Percentiles rank a stretch among this genome's conserved stretches.
Evolutionary conservation across 805 yeast species (phyloP).

Genomic region (Metschnikowia lachancei): DNA sequence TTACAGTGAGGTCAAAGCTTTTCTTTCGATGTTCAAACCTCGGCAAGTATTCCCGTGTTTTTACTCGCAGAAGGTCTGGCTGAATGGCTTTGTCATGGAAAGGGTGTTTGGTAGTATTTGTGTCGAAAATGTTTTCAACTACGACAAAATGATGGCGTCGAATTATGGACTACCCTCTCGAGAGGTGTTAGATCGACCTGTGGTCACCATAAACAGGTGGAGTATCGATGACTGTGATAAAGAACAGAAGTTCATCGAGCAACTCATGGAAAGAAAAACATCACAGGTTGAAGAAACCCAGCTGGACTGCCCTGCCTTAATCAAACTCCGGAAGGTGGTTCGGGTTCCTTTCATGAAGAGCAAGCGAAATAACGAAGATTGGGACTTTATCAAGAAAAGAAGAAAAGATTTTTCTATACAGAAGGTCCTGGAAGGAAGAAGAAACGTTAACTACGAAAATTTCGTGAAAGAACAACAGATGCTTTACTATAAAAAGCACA

Average conservation of each 20-base stretch:
- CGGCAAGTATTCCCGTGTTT: conserved; percentile 44
- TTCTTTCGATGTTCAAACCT: conserved; percentile 37
- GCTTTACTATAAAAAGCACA: conserved; percentile 21
- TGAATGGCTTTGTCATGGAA: conserved; percentile 36
- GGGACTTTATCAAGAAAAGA: conserved; percentile 13
- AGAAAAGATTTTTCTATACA: conserved; percentile 25
- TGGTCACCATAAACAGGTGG: conserved; percentile 35
- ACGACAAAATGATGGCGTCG: conserved; percentile 11
- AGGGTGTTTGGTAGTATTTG: conserved; percentile 39
- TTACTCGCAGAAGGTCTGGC: conserved; percentile 35
- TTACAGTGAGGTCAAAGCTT: conserved; percentile 36
- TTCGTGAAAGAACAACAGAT: conserved; percentile 27
- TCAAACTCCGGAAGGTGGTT: conserved; percentile 16
- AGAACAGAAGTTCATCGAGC: conserved; percentile 26
- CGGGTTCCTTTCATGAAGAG: conserved; percentile 15
- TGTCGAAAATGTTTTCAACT: conserved; percentile 7
- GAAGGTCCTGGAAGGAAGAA: conserved; percentile 28
- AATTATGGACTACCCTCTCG: conserved; percentile 5
- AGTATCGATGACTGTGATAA: conserved; percentile 27
- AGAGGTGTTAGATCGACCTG: conserved; percentile 17
- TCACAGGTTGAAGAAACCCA: no score
- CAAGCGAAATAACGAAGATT: conserved; percentile 13
- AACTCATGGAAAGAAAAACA: conserved; percentile 1
- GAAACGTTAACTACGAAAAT: conserved; percentile 21
- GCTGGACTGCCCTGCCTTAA: conserved; percentile 8